A percentile compares a stretch with the other conserved stretches of the same genome.
Conservation (phyloP, 208 protist species). For the Borovskyia barvae region DNA sequence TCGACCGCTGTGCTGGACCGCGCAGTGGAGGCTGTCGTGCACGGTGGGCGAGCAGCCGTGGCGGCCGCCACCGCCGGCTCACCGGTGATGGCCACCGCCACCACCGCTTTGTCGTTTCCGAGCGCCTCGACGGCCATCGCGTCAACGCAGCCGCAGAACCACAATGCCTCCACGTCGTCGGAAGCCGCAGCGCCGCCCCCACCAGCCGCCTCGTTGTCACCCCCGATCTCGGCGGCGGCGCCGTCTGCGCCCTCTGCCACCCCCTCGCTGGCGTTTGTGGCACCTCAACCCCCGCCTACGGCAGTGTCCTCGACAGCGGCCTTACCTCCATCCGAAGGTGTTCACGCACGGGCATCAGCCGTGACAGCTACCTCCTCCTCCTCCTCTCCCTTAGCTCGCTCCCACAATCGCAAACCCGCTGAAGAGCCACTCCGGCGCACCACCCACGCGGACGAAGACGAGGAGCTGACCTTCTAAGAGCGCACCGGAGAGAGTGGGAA, state of each 20-base stretch:
- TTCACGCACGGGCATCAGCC: background rate
- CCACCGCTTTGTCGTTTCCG: background rate
- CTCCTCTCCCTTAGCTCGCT: too few species aligned
- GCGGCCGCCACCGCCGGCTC: background rate
- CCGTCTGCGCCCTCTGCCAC: background rate
- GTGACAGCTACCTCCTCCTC: background rate
- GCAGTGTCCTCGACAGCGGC: background rate
- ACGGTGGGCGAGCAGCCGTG: conserved; percentile 8
- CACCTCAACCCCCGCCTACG: background rate
- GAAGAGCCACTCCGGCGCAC: too few species aligned
- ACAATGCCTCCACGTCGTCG: background rate
- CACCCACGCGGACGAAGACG: conserved; percentile 25
- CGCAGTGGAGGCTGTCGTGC: conserved; percentile 40
- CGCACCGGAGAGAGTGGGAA: too few species aligned
- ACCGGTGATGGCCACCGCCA: background rate
- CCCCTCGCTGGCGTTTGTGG: background rate
- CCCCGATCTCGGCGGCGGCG: background rate
- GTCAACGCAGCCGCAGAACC: background rate
- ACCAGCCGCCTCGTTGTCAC: background rate
- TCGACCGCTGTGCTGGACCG: conserved; percentile 53
- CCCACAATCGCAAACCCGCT: too few species aligned
- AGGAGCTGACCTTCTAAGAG: conserved; percentile 36
- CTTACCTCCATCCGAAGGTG: background rate
- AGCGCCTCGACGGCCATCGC: background rate
- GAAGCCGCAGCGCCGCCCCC: background rate